Evolutionary conservation across 2,329 filamentous ascomycete genomes (phyloP), one percentile per base, ranked within the genome.

Genomic region (Talaromyces piceae): DNA sequence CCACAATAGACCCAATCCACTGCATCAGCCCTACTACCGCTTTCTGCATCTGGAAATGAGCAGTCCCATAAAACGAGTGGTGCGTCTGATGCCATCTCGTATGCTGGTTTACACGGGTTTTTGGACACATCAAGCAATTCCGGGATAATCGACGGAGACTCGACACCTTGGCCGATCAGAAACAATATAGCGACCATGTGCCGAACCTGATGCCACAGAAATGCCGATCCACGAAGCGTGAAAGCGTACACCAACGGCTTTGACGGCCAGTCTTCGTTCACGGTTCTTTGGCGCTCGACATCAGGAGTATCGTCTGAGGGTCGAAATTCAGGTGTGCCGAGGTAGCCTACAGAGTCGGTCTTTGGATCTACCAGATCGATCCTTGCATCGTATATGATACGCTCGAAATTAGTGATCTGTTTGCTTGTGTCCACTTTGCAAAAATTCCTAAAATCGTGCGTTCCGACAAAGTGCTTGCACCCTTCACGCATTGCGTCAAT

Each of bases 151-250:
- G 79, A 79, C 0, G 91, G 86, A 25, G 76, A 66, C 67, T 98
- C 93, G 13, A 95, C 79, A 0, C 89, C 83, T 71, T 98, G 93
- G 25, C 88, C 93, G 7, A 97, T 83, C 9, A 93, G 76, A 73
- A 98, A 97, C n/a, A 98, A 75, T 5, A 97, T 76, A 13, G 85
- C 82, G n/a, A 94, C 84, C 81, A 98, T 91, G 73, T 91, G 88
- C 22, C 93, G 84, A 59, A 98, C 94, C 72, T 98, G 93, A 71
- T 98, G 93, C 93, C 93, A 98, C 44, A 98, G 73, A 69, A 98
- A 98, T 1, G 91, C 93, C 6, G 87, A 90, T 18, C 93, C 93
- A 59, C 91, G 83, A 37, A 98, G 83, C 52, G 86, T 84, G 69
- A 98, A 94, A 55, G 86, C 84, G 72, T 94, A 97, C 12, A 96